These are phyloP conservation scores for Chalciporus chontae DNA, from an alignment of 768 basidiomycete genomes.

Conservation along the genomic window DNA sequence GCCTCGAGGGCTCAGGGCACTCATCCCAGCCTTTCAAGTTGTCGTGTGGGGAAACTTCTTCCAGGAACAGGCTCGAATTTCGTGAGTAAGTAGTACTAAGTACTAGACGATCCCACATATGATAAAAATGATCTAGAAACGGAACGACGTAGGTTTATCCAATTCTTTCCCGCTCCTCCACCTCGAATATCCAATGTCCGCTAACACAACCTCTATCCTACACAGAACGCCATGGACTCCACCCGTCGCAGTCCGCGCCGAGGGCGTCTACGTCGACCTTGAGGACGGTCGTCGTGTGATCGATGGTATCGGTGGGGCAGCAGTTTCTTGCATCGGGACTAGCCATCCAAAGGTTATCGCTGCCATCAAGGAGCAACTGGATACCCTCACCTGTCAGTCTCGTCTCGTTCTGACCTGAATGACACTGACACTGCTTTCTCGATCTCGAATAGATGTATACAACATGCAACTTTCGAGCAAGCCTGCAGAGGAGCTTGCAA, in stretches of 20 bases:
- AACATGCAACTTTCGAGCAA: slow-evolving; percentile 81
- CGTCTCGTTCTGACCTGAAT: neutral
- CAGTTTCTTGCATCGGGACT: slow-evolving; percentile 76
- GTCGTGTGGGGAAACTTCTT: too few relatives aligned
- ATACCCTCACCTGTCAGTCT: slow-evolving; percentile 68
- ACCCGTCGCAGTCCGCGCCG: slow-evolving; percentile 59
- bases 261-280: slow-evolving; percentile 71
- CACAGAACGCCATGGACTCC: slow-evolving; percentile 74
- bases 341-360: slow-evolving; percentile 67
- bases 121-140: neutral
- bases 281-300: slow-evolving; percentile 67
- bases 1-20: too few relatives aligned
- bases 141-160: neutral
- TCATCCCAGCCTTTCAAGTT: too few relatives aligned
- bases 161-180: neutral
- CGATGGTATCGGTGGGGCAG: slow-evolving; percentile 84
- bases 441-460: slow-evolving; percentile 61
- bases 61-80: too few relatives aligned
- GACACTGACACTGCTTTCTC: neutral
- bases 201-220: slow-evolving; percentile 41
- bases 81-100: too few relatives aligned
- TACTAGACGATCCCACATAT: too few relatives aligned
- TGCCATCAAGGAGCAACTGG: slow-evolving; percentile 77
- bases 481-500: slow-evolving; percentile 78
- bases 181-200: slow-evolving; percentile 13